Evolutionary conservation across 2,329 filamentous ascomycete species (phyloP), one percentile per base, ranked within the genome.

Genomic region (Neofusicoccum cordaticola): DNA sequence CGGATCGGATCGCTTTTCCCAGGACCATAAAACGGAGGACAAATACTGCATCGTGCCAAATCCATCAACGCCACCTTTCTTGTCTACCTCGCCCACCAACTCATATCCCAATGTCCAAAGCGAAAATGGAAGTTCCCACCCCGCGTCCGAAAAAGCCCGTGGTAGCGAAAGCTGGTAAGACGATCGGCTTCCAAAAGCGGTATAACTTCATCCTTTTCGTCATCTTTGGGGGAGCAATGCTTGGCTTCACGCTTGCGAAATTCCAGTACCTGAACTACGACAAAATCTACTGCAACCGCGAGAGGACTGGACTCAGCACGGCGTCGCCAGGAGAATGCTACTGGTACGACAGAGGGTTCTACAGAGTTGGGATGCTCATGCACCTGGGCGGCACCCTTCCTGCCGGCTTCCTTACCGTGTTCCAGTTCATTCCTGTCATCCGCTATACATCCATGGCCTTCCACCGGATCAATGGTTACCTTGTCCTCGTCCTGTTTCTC

Each of bases 401-500:
- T 1, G 77, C 77, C 2, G 70, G 71, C 6, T 62, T 83, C 2
- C 74, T 83, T 4, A 75, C 75, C 1, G 67, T 76, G 0, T 70
- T 75, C 8, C 80, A 82, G 65, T 82, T 82, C 70, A 71, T 77
- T 0, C 81, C 80, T 0, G 69, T 73, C 31, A 77, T 82, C 57
- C 75, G 81, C 1, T 79, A 85, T 68, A 83, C 79, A 67, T 69
- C 75, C 60, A 74, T 86, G 1, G 65, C 84, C 1, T 71, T 88
- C 22, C 88, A 90, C 70, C 83, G 87, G 0, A 79, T 89, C 63
- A 86, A 83, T 61, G 88, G 88, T 1, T 88, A 88, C 66, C 41
- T 83, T 4, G 72, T 86, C 61, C 65, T 85, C 0, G 63, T 84
- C 0, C 75, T 89, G 0, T 76, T 83, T 1, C 34, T 82, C 0